Percentiles rank a stretch among this genome's conserved stretches.
Conservation (phyloP, 2,329 filamentous ascomycete species). For the Aspergillus fructus region DNA sequence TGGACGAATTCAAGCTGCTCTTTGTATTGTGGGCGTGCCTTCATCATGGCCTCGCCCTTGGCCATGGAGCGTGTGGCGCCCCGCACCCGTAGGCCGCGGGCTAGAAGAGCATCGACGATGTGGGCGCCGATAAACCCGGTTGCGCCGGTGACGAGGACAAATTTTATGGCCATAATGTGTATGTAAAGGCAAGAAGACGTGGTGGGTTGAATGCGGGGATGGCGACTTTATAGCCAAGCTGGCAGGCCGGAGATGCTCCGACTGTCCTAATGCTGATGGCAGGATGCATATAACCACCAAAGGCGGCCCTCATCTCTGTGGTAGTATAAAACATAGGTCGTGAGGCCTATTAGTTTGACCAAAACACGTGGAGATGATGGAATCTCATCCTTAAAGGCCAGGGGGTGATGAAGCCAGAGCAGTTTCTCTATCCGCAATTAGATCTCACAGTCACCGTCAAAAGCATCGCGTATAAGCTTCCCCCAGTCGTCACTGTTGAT, state of each 20-base stretch:
- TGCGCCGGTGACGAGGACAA: slow-evolving; percentile 27
- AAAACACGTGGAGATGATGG: no score
- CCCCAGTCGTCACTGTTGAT: no score
- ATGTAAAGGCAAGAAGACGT: background rate
- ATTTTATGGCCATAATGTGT: slow-evolving; percentile 6
- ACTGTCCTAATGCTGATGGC: background rate
- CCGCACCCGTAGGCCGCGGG: slow-evolving; percentile 23
- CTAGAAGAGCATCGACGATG: slow-evolving; percentile 27
- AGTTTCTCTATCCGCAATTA: no score
- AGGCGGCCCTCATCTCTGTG: no score
- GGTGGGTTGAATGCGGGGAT: background rate
- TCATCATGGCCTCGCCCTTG: slow-evolving; percentile 36
- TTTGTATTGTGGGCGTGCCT: slow-evolving; percentile 37
- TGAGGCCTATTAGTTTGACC: no score
- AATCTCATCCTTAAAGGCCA: no score
- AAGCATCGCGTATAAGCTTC: no score
- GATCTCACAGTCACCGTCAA: no score
- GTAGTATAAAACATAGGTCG: no score
- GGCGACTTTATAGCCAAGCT: background rate
- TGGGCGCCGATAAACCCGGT: slow-evolving; percentile 32
- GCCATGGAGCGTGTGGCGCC: slow-evolving; percentile 22
- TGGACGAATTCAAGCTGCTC: slow-evolving; percentile 44
- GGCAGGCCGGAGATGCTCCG: background rate
- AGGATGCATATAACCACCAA: no score
- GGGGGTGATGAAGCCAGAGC: no score